Evolutionary conservation across 371 early-diverging fungal genomes (phyloP), one percentile per base, ranked within the genome.

Genomic region (Circinella minor): DNA sequence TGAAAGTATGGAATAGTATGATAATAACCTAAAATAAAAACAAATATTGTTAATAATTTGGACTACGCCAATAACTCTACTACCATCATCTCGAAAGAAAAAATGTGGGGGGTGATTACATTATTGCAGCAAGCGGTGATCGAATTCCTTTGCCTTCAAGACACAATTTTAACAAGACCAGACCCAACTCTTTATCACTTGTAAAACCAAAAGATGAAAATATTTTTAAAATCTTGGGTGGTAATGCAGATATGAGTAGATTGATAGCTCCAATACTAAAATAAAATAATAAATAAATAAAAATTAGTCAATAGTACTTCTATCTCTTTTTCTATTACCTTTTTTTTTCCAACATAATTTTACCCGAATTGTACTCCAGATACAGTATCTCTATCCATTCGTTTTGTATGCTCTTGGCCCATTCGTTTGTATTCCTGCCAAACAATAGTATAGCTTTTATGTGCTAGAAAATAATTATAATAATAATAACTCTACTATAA

Each of bases 131-230:
- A 15, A 88, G 67, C 0, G 89, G 89, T 4, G 90, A 84, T 59
- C 88, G 78, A 37, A 88, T 82, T 3, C 88, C 83, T 62, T 83
- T 76, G 51, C 82, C 83, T 61, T 86, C 84, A 46, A 88, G 72
- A 69, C 86, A 82, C 51, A 84, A 75, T 46, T 85, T 81, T 5
- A 89, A 69, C 39, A 89, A 64, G 7, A 86, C 87, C 64, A 88
- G 83, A 1, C 90, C 90, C 65, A 89, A 79, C n/a, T 84, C 79
- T 63, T 85, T 85, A 74, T 90, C 88, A 4, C 86, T 85, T 55
- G 78, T 74, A 82, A 85, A 88, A 7, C 87, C 87, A 57, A 90
- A 83, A 0, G 87, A 82, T 7, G 83, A 77, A 27, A 89, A 84
- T 46, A 89, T 75, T 27, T 84, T 82, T 4, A 86, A 71, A 37